phyloP scores from a whole-genome alignment of 148 eudicot genomes.

The Heliamphora exappendiculata region DNA sequence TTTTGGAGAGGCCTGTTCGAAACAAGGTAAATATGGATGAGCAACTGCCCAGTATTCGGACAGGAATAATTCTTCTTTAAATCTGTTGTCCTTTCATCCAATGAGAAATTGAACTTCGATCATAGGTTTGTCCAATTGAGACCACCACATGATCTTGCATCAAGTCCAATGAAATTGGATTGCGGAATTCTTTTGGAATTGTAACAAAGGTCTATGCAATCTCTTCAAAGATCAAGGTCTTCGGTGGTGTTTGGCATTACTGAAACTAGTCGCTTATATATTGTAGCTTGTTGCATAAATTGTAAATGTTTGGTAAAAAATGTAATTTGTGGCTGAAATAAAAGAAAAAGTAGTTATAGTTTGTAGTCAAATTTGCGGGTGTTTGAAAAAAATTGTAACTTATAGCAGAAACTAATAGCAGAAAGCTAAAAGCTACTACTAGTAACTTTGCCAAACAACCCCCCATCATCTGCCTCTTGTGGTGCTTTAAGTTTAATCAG shows the following conservation, averaged over 20 bases:
- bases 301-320: too few relatives aligned
- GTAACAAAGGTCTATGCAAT: constrained; percentile 46
- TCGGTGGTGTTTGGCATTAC: too few relatives aligned
- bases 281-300: too few relatives aligned
- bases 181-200: constrained; percentile 59
- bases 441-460: too few relatives aligned
- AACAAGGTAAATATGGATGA: constrained; percentile 37
- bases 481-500: constrained; percentile 22
- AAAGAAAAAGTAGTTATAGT: too few relatives aligned
- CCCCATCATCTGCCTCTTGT: constrained; percentile 30
- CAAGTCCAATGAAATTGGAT: constrained; percentile 68
- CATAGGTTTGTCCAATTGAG: constrained; percentile 72
- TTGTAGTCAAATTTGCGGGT: too few relatives aligned
- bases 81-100: constrained; percentile 44
- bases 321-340: too few relatives aligned
- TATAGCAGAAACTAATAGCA: too few relatives aligned
- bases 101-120: constrained; percentile 44
- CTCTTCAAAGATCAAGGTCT: constrained; percentile 33
- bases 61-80: constrained; percentile 52
- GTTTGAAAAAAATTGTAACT: too few relatives aligned
- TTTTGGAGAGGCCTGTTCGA: constrained; percentile 56
- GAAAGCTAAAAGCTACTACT: too few relatives aligned
- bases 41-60: constrained; percentile 71
- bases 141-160: constrained; percentile 69
- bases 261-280: too few relatives aligned